These are phyloP conservation scores for Penicillium sp. DNA, from an alignment of 2,329 filamentous ascomycete genomes.

Conservation along the genomic window DNA sequence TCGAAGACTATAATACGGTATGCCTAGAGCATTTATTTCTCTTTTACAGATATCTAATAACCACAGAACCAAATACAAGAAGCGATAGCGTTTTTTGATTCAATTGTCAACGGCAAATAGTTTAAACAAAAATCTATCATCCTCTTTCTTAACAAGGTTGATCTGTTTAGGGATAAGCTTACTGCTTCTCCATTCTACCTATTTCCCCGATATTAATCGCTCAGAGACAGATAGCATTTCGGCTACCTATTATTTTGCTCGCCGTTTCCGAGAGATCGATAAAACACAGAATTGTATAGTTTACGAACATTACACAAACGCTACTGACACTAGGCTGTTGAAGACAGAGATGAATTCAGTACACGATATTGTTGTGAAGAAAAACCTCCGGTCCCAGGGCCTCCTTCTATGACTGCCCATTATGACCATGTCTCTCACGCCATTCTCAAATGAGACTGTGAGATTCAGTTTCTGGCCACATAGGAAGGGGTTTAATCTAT, in stretches of 20 bases:
- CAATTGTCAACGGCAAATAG: slow-evolving; percentile 82
- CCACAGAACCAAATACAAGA: slow-evolving; percentile 87
- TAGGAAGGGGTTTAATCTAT: too few relatives aligned
- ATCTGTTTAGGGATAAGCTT: slow-evolving; percentile 78
- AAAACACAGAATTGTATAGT: neutral
- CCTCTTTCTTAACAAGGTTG: slow-evolving; percentile 84
- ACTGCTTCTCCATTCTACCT: slow-evolving; percentile 62
- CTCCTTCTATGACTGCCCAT: neutral
- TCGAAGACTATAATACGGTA: slow-evolving; percentile 94
- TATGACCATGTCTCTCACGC: neutral
- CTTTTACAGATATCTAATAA: neutral
- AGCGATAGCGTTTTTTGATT: slow-evolving; percentile 83
- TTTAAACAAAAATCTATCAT: slow-evolving; percentile 80
- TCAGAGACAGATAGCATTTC: neutral
- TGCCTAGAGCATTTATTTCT: slow-evolving; percentile 41
- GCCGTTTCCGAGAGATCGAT: neutral
- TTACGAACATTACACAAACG: neutral
- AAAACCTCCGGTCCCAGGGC: neutral
- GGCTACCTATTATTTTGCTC: neutral
- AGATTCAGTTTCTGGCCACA: too few relatives aligned
- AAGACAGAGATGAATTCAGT: neutral
- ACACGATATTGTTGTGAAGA: neutral
- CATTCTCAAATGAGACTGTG: too few relatives aligned
- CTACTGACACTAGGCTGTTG: neutral
- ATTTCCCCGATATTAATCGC: neutral